Conservation (phyloP, 768 basidiomycete genomes). For the Mrakia blollopis region DNA sequence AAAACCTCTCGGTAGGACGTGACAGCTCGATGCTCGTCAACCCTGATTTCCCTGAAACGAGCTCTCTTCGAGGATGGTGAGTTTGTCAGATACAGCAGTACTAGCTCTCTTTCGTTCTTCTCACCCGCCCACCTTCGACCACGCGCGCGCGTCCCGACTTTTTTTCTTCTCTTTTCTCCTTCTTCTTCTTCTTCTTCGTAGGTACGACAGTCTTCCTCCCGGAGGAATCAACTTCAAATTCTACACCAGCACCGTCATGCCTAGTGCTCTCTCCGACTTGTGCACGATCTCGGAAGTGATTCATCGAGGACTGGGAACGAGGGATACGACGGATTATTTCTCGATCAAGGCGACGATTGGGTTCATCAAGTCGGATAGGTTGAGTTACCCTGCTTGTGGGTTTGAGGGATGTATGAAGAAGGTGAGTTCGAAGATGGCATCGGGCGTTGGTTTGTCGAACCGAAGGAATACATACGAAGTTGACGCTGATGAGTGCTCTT, state of each 20-base stretch:
- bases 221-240: constrained; percentile 68
- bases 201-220: constrained; percentile 57
- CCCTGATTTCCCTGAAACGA: constrained; percentile 85
- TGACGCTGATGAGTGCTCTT: not conserved
- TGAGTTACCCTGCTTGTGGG: constrained; percentile 85
- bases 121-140: too few species aligned
- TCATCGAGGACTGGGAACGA: constrained; percentile 67
- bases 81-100: constrained; percentile 24
- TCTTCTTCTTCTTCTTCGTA: constrained; percentile 27
- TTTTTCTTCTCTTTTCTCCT: not conserved
- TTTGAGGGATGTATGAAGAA: constrained; percentile 84
- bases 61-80: constrained; percentile 81
- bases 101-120: too few species aligned
- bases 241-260: constrained; percentile 50
- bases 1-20: constrained; percentile 75
- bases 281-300: constrained; percentile 68
- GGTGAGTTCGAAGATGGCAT: constrained; percentile 22
- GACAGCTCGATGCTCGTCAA: constrained; percentile 72
- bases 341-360: constrained; percentile 76
- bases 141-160: too few species aligned
- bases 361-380: constrained; percentile 69
- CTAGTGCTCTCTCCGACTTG: not conserved
- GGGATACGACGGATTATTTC: constrained; percentile 76
- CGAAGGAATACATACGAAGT: not conserved
- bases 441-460: too few species aligned